These are phyloP conservation scores for Boechera divaricarpa DNA, from an alignment of 345 rosid species.

Conservation along the genomic window DNA sequence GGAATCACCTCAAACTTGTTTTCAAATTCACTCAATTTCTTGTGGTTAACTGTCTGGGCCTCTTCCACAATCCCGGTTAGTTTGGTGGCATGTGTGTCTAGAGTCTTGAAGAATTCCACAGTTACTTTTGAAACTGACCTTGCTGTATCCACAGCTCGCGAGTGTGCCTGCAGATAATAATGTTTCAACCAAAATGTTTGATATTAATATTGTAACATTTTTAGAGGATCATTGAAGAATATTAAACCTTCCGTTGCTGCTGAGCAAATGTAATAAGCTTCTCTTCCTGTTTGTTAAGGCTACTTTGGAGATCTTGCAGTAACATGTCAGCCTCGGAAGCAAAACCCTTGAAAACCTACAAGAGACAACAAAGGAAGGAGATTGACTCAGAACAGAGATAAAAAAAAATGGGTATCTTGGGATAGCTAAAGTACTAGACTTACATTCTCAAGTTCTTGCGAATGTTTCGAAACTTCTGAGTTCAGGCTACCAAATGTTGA, in stretches of 20 bases:
- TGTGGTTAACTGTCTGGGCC: slow-evolving; percentile 79
- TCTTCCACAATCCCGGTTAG: slow-evolving; percentile 77
- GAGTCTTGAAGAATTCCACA: slow-evolving; percentile 72
- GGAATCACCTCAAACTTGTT: slow-evolving; percentile 87
- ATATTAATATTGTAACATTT: background rate
- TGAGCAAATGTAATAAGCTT: slow-evolving; percentile 75
- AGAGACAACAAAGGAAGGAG: slow-evolving; percentile 37
- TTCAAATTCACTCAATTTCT: slow-evolving; percentile 77
- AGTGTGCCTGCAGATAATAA: slow-evolving; percentile 71
- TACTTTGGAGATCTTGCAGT: slow-evolving; percentile 79
- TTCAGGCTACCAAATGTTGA: slow-evolving; percentile 76
- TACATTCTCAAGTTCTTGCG: slow-evolving; percentile 82
- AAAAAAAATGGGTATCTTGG: background rate
- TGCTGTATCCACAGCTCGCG: slow-evolving; percentile 81
- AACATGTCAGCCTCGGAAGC: slow-evolving; percentile 88
- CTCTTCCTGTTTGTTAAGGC: slow-evolving; percentile 79
- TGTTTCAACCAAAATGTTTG: background rate
- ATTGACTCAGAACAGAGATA: slow-evolving; percentile 26
- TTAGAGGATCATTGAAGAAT: slow-evolving; percentile 14
- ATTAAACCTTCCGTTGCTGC: slow-evolving; percentile 78
- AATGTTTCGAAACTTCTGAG: slow-evolving; percentile 85
- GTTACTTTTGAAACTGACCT: slow-evolving; percentile 82
- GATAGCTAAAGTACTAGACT: slow-evolving; percentile 38
- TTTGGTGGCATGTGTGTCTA: slow-evolving; percentile 75
- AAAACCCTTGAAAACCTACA: slow-evolving; percentile 87